Percentiles rank a stretch among this genome's conserved stretches.
Evolutionary conservation across 73 alveolate species (phyloP).

Genomic region (Blepharisma stoltei): DNA sequence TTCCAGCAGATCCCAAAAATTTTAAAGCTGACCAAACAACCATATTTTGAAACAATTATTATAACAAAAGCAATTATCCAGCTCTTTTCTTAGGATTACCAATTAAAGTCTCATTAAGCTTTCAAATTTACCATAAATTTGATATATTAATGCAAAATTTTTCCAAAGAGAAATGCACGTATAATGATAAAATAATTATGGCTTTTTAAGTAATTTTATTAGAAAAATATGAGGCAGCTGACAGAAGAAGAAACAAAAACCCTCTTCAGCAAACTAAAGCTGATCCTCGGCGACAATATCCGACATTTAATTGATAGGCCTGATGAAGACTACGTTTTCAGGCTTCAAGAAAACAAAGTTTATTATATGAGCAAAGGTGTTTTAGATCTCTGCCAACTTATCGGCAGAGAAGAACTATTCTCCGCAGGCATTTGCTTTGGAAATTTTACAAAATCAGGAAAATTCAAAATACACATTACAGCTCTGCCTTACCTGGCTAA

Average conservation of each 20-base stretch:
- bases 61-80: too few species aligned
- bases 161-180: too few species aligned
- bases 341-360: conserved; percentile 88
- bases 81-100: too few species aligned
- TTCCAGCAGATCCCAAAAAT: too few species aligned
- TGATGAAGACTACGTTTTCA: conserved; percentile 92
- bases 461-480: conserved; percentile 91
- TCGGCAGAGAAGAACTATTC: conserved; percentile 89
- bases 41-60: too few species aligned
- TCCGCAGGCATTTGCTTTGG: conserved; percentile 94
- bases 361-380: conserved; percentile 82
- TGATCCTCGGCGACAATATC: conserved; percentile 90
- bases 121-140: too few species aligned
- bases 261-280: conserved; percentile 85
- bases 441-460: conserved; percentile 92
- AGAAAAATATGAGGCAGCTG: conserved; percentile 82
- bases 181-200: too few species aligned
- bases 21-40: too few species aligned
- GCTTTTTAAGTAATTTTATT: too few species aligned
- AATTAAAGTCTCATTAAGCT: too few species aligned
- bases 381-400: conserved; percentile 77
- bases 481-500: conserved; percentile 93
- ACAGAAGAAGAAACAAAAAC: conserved; percentile 96
- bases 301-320: conserved; percentile 88
- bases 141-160: too few species aligned